These are phyloP conservation scores for Xylaria flabelliformis DNA, from an alignment of 495 filamentous ascomycete genomes.

Conservation along the genomic window DNA sequence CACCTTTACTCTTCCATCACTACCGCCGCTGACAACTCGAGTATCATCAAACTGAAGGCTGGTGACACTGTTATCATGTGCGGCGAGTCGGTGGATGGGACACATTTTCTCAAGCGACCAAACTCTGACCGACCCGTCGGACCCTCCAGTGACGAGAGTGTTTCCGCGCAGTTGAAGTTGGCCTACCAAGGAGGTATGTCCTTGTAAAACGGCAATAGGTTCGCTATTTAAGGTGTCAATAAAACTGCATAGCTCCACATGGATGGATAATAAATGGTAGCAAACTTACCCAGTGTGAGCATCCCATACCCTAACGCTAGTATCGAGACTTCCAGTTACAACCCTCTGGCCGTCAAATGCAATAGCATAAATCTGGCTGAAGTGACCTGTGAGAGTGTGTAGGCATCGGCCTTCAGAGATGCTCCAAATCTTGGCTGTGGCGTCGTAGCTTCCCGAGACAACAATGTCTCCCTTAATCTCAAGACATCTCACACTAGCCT, in stretches of 20 bases:
- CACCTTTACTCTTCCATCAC: slow-evolving; percentile 94
- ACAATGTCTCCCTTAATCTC: slow-evolving; percentile 95
- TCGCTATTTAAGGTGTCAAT: slow-evolving; percentile 56
- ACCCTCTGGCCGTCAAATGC: slow-evolving; percentile 93
- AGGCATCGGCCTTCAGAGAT: slow-evolving; percentile 92
- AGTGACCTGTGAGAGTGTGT: slow-evolving; percentile 89
- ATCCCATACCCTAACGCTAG: slow-evolving; percentile 97
- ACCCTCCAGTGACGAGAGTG: slow-evolving; percentile 94
- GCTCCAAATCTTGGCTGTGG: slow-evolving; percentile 95
- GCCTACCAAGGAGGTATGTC: slow-evolving; percentile 96
- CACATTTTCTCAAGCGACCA: slow-evolving; percentile 91
- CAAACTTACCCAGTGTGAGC: slow-evolving; percentile 78
- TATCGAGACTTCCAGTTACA: slow-evolving; percentile 96
- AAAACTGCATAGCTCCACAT: slow-evolving; percentile 16
- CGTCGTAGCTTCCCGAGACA: slow-evolving; percentile 96
- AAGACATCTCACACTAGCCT: slow-evolving; percentile 93
- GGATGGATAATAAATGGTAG: background rate
- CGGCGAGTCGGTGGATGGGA: slow-evolving; percentile 90
- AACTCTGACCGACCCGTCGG: slow-evolving; percentile 92
- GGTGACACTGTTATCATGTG: slow-evolving; percentile 98
- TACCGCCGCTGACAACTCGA: slow-evolving; percentile 92
- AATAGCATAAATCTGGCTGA: slow-evolving; percentile 98
- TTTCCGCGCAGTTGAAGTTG: slow-evolving; percentile 94
- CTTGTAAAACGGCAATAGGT: slow-evolving; percentile 91
- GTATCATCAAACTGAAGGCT: slow-evolving; percentile 96